Percentiles rank a stretch among this genome's conserved stretches.
Evolutionary conservation across 2,329 filamentous ascomycete genomes (phyloP).

Genomic region (Aspergillus oerlinghausenensis): DNA sequence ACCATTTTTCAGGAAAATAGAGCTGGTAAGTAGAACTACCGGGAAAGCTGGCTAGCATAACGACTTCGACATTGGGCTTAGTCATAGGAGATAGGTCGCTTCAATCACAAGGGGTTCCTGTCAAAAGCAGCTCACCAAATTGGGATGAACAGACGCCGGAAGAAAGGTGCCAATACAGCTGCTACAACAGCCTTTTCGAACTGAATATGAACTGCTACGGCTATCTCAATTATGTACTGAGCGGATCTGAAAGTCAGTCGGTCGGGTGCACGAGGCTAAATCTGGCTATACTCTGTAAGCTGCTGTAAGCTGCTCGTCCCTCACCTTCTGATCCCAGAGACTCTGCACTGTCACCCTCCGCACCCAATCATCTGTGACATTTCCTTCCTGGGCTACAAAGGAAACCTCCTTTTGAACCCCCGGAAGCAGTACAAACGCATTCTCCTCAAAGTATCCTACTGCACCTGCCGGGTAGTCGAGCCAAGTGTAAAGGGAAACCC

Average conservation of each 20-base stretch:
- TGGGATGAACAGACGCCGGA: no score
- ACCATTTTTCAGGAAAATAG: not conserved
- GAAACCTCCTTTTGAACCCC: conserved; percentile 44
- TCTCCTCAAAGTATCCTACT: conserved; percentile 50
- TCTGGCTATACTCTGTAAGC: no score
- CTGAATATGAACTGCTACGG: no score
- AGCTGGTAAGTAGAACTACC: not conserved
- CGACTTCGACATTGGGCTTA: not conserved
- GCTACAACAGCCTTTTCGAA: not conserved
- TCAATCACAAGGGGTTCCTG: not conserved
- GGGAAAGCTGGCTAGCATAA: not conserved
- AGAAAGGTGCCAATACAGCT: no score
- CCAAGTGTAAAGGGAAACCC: conserved; percentile 53
- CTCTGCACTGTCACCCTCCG: conserved; percentile 48
- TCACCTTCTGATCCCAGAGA: conserved; percentile 47
- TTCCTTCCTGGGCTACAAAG: conserved; percentile 45
- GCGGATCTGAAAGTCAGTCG: not conserved
- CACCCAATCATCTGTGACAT: conserved; percentile 42
- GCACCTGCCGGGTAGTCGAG: conserved; percentile 48
- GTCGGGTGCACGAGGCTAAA: not conserved
- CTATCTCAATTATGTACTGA: not conserved
- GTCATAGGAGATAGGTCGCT: not conserved
- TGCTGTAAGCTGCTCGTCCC: not conserved
- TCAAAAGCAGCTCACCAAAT: not conserved
- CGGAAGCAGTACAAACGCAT: conserved; percentile 48